Conservation (phyloP, 169 alveolate species). For the Eimeria mitis region DNA sequence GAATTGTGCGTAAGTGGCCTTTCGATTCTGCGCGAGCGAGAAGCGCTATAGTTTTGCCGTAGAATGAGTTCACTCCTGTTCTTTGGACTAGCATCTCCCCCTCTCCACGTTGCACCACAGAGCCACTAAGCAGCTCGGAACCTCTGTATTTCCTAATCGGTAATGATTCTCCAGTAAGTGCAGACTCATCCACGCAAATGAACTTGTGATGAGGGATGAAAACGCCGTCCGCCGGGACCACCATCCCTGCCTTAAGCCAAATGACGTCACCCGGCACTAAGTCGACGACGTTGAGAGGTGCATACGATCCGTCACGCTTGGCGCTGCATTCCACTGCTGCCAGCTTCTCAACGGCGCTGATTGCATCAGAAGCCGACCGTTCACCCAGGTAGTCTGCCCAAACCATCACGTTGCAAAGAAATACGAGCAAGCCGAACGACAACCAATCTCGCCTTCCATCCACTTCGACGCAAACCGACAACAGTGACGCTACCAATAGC, state of each 20-base stretch:
- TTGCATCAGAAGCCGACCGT: conserved; percentile 91
- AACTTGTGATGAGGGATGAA: conserved; percentile 87
- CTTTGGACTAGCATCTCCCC: conserved; percentile 84
- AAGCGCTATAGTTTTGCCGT: conserved; percentile 87
- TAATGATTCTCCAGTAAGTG: conserved; percentile 93
- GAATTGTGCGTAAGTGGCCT: conserved; percentile 78
- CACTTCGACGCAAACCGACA: conserved; percentile 59
- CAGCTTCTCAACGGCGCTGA: conserved; percentile 89
- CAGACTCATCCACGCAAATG: conserved; percentile 90
- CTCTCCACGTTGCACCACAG: conserved; percentile 85
- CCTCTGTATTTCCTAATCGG: conserved; percentile 87
- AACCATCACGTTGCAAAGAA: conserved; percentile 93
- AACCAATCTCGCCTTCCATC: conserved; percentile 88
- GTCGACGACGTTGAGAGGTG: conserved; percentile 83
- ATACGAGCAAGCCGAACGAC: conserved; percentile 93
- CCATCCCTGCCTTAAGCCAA: conserved; percentile 90
- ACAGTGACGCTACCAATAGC: conserved; percentile 72
- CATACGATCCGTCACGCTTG: conserved; percentile 84
- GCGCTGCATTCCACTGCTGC: conserved; percentile 85
- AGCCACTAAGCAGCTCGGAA: conserved; percentile 84
- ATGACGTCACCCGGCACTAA: conserved; percentile 95
- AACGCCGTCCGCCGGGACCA: conserved; percentile 83
- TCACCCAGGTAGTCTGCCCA: conserved; percentile 91
- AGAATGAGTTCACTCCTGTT: conserved; percentile 87
- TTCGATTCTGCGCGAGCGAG: conserved; percentile 84